Base-by-base conservation (phyloP, 164 flowering plant genomes). In the Kalanchoe fedtschenkoi region DNA sequence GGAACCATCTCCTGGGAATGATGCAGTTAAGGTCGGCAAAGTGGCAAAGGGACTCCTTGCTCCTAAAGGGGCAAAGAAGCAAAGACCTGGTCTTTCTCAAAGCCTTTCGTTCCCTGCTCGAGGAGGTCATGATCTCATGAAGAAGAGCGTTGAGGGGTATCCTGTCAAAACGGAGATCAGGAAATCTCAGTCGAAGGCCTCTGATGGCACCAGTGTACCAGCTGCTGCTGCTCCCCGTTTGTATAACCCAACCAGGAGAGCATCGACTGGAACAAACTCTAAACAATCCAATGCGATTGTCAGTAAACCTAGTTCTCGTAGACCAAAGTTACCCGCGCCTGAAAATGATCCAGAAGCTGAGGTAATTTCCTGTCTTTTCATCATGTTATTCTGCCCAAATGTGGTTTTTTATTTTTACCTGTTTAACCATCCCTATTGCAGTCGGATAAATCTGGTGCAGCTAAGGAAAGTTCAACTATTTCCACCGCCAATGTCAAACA, bases 41-140 rank as follows among this genome's bases (percentile, higher is more conserved):
- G 29, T 43, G 13, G 42, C 68, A 22, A 86, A 75, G 71, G 71
- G 68, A 37, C 76, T 74, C 43, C 61, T 72, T 14, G 66, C 57
- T 62, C n/a, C 65, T 26, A 89, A 77, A 69, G 78, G 63, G 59
- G 22, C 64, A 33, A 66, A 37, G 14, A 77, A 32, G 24, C 73
- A 75, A 64, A 81, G 63, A 66, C 66, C 81, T 3, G 65, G 66
- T 43, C 71, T 87, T 39, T 73, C 81, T 46, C 85, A 85, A 70
- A 87, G 91, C 60, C 69, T 76, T 54, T 85, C 95, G 5, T 83
- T 89, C 47, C 86, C 89, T 24, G 66, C 84, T 15, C 79, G 63
- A 67, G 80, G 80, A 30, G 55, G 44, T 65, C 68, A 32, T 10
- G 78, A 74, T 68, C 72, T 68, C 60, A 62, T 77, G 75, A 79